Base-by-base conservation (phyloP, 805 yeast genomes). In the Metschnikowia similis region DNA sequence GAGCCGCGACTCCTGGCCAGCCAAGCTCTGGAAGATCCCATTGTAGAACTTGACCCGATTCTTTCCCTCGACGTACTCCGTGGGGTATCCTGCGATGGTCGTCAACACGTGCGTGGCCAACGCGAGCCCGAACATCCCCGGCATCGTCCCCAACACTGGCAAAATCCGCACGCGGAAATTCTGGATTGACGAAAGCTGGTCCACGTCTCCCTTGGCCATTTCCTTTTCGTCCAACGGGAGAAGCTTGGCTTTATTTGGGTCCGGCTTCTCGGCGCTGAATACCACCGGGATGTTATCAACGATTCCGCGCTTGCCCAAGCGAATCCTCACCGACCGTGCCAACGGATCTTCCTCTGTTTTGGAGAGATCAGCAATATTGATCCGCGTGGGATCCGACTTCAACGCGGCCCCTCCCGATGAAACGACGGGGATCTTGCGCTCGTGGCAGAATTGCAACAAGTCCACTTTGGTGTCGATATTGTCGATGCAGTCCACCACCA, bases 371-470 rank as follows among this genome's bases (percentile, higher is more conserved):
- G 90, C 90, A 38, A 94, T 78, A 63, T 89, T 87, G 50, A 94
- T 81, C 61, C 98, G 76, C 2, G 97, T 85, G 10, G 98, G 95
- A 64, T 94, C 99, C 47, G 96, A 85, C 66, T 94, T 94, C 58
- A 96, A 86, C 4, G 97, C 96, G 0, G 99, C 98, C 28, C 99
- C 99, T 83, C 95, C 95, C 0, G 97, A 87, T 4, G 96, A 84
- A 36, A 94, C 79, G 31, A 90, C 86, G n/a, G 80, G 81, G 32
- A 92, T 64, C 1, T 75, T 66, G 40, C 81, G 69, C 14, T 76
- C 74, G 63, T 83, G 72, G 56, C 96, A 85, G 67, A 77, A 91
- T 31, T 84, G 83, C 56, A 94, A 71, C 47, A 94, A 72, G 61
- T 94, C 99, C 28, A 91, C 95, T 62, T 94, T 94, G n/a, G 98